Percentiles rank a stretch among this genome's conserved stretches.
These are phyloP conservation scores for Apiospora hydei DNA, from an alignment of 2,329 filamentous ascomycete genomes.

Conservation along the genomic window DNA sequence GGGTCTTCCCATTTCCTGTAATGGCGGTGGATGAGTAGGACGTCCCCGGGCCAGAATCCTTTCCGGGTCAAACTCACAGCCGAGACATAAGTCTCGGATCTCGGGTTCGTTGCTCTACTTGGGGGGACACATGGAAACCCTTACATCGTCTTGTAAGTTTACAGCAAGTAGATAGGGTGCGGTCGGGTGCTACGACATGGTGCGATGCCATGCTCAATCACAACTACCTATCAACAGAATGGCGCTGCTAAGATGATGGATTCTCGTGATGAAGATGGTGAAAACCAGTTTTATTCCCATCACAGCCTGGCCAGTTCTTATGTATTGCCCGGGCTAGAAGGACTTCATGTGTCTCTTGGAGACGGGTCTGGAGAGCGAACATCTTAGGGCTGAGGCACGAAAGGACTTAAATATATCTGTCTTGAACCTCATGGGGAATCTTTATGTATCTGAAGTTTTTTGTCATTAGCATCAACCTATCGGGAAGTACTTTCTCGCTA, in stretches of 20 bases:
- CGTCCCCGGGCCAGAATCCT: neutral
- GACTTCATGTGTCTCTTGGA: neutral
- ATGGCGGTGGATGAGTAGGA: neutral
- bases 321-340: neutral
- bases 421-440: neutral
- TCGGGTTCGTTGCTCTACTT: neutral
- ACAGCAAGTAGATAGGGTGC: too few species aligned
- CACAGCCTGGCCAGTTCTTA: too few species aligned
- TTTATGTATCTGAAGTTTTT: slow-evolving; percentile 16
- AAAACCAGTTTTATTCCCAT: neutral
- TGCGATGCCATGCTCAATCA: too few species aligned
- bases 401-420: neutral
- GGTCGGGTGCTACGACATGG: too few species aligned
- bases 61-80: neutral
- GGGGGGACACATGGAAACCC: too few species aligned
- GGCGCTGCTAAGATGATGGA: too few species aligned
- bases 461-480: slow-evolving; percentile 20
- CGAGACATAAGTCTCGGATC: neutral
- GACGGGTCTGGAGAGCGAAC: neutral
- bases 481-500: slow-evolving; percentile 11
- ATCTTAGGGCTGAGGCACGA: neutral
- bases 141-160: too few species aligned
- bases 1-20: neutral
- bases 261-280: too few species aligned
- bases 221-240: too few species aligned